Percentiles rank a stretch among this genome's conserved stretches.
Evolutionary conservation across 2,329 filamentous ascomycete genomes (phyloP).

Genomic region (Coniochaeta pulveracea): DNA sequence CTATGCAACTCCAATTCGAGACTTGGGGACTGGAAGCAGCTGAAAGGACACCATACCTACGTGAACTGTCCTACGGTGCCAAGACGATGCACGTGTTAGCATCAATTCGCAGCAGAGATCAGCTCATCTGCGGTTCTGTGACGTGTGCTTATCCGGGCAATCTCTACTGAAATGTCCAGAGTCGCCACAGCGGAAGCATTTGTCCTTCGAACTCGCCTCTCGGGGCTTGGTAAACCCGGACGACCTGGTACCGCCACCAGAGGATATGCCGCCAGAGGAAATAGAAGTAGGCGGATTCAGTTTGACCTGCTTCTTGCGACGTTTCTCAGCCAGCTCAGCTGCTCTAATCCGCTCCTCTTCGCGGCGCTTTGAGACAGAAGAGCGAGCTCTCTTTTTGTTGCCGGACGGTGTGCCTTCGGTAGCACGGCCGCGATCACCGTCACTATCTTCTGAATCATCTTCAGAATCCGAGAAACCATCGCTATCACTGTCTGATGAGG

Average conservation of each 20-base stretch:
- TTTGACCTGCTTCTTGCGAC: conserved; percentile 56
- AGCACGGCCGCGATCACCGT: conserved; percentile 15
- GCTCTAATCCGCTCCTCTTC: conserved; percentile 34
- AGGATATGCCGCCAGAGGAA: conserved; percentile 27
- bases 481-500: conserved; percentile 6
- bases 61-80: too few relatives aligned
- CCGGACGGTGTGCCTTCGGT: conserved; percentile 7
- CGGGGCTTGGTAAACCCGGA: conserved; percentile 17
- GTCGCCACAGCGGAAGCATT: conserved; percentile 51
- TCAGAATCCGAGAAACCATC: conserved; percentile 19
- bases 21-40: too few relatives aligned
- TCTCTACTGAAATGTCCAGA: conserved; percentile 47
- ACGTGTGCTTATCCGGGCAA: too few relatives aligned
- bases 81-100: too few relatives aligned
- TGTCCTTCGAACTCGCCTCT: conserved; percentile 17
- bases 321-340: conserved; percentile 42
- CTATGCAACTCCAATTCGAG: too few relatives aligned
- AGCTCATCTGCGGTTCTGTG: conserved; percentile 10
- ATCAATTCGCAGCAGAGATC: too few relatives aligned
- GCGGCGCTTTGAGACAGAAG: conserved; percentile 23
- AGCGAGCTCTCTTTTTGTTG: neutral
- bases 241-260: too few relatives aligned
- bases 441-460: conserved; percentile 16
- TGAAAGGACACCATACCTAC: too few relatives aligned
- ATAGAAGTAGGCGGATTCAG: conserved; percentile 52